Conservation (phyloP, 192 early-diverging fungal genomes). For the Spizellomyces punctatus region DNA sequence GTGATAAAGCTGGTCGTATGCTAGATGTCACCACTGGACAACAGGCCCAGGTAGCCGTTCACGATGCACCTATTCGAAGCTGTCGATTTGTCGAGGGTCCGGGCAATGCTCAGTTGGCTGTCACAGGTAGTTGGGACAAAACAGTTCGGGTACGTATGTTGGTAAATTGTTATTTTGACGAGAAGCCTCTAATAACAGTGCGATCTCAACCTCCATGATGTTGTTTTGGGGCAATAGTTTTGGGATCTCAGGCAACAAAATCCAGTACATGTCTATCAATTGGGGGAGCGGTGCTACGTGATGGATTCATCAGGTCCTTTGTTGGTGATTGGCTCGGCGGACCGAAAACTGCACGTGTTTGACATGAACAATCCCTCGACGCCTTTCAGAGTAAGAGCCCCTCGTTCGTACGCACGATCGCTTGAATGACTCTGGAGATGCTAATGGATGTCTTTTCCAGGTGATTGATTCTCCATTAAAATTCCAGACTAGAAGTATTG, state of each 20-base stretch:
- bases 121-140: conserved; percentile 96
- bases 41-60: conserved; percentile 79
- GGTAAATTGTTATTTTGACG: background rate
- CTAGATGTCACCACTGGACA: conserved; percentile 84
- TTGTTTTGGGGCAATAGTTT: conserved; percentile 54
- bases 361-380: conserved; percentile 77
- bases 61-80: conserved; percentile 87
- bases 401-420: background rate
- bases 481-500: conserved; percentile 81
- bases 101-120: conserved; percentile 48
- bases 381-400: conserved; percentile 64
- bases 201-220: background rate
- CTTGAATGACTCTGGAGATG: background rate
- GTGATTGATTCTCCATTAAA: conserved; percentile 68
- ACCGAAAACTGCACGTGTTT: conserved; percentile 79
- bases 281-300: conserved; percentile 88
- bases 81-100: conserved; percentile 73
- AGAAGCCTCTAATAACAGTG: background rate
- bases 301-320: conserved; percentile 83
- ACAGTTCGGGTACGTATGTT: conserved; percentile 62
- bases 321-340: conserved; percentile 91
- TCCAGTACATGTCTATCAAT: conserved; percentile 70
- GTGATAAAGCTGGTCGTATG: conserved; percentile 86
- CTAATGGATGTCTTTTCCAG: conserved; percentile 19
- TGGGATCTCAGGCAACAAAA: conserved; percentile 86